Percentiles rank a stretch among this genome's conserved stretches.
Evolutionary conservation across 1,139 yeast species (phyloP).

Genomic region (Suhomyces panamericanus): DNA sequence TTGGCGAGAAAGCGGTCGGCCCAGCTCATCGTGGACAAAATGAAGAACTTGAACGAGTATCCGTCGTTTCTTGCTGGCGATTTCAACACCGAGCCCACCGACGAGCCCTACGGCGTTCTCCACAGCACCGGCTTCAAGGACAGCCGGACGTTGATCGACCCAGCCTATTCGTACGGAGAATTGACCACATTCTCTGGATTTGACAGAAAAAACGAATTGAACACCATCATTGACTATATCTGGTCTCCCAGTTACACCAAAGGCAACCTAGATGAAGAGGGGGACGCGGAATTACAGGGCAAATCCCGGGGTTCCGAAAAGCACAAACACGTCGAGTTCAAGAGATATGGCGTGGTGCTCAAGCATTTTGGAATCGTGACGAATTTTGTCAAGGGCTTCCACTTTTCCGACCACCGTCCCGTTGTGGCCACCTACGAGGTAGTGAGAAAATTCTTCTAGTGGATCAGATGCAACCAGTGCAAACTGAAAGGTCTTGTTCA

Average conservation of each 20-base stretch:
- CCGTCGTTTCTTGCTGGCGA: conserved; percentile 47
- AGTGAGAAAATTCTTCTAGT: conserved; percentile 7
- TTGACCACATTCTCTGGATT: conserved; percentile 24
- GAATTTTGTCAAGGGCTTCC: conserved; percentile 18
- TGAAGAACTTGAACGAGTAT: conserved; percentile 38
- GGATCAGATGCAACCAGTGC: too few species aligned
- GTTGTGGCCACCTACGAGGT: conserved; percentile 24
- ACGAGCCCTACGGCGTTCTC: conserved; percentile 31
- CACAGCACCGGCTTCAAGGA: conserved; percentile 20
- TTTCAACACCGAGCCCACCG: conserved; percentile 55
- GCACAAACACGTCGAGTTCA: neutral
- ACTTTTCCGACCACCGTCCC: conserved; percentile 28
- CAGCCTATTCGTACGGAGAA: conserved; percentile 19
- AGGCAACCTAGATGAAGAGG: neutral
- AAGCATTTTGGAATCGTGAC: conserved; percentile 21
- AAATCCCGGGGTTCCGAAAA: neutral
- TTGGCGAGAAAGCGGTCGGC: conserved; percentile 50
- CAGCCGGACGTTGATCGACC: conserved; percentile 16
- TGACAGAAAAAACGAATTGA: conserved; percentile 15
- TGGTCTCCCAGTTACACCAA: conserved; percentile 21
- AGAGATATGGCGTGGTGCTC: conserved; percentile 14
- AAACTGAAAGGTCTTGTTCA: too few species aligned
- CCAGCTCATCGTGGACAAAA: conserved; percentile 43
- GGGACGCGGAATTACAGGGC: neutral
- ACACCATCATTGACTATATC: conserved; percentile 24